Conservation (phyloP, 2,329 filamentous ascomycete species). For the Colletotrichum chlorophyti region DNA sequence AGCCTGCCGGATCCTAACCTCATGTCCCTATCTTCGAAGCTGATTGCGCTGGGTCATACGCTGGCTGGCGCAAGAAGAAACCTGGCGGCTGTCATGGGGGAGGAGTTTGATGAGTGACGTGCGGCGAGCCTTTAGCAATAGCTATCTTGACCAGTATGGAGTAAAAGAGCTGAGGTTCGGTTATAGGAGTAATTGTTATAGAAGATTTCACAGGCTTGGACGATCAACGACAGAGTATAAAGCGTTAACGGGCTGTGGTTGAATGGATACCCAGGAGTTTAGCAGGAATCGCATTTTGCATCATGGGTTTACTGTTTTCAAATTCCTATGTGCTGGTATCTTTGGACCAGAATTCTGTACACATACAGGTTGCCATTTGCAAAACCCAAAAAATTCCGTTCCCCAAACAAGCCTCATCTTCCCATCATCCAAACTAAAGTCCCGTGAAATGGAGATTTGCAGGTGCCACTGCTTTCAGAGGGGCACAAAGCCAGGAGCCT, state of each 20-base stretch:
- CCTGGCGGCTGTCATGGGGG: conserved; percentile 79
- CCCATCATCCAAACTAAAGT: background rate
- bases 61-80: conserved; percentile 74
- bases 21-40: conserved; percentile 82
- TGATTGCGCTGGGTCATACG: conserved; percentile 78
- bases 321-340: conserved; percentile 25
- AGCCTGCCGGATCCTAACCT: conserved; percentile 82
- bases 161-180: no score
- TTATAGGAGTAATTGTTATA: no score
- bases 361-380: conserved; percentile 10
- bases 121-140: background rate
- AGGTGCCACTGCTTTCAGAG: background rate
- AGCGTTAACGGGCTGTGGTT: no score
- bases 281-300: background rate
- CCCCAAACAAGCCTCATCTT: background rate
- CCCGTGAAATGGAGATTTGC: background rate
- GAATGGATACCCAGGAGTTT: conserved; percentile 33
- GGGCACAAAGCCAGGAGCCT: background rate
- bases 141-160: no score
- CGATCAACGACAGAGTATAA: no score
- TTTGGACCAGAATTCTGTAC: conserved; percentile 20
- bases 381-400: background rate
- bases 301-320: conserved; percentile 11
- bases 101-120: conserved; percentile 47
- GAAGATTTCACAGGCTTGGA: no score